Evolutionary conservation across 2,329 filamentous ascomycete species (phyloP), one percentile per base, ranked within the genome.

Genomic region (Ophiostoma ulmi): DNA sequence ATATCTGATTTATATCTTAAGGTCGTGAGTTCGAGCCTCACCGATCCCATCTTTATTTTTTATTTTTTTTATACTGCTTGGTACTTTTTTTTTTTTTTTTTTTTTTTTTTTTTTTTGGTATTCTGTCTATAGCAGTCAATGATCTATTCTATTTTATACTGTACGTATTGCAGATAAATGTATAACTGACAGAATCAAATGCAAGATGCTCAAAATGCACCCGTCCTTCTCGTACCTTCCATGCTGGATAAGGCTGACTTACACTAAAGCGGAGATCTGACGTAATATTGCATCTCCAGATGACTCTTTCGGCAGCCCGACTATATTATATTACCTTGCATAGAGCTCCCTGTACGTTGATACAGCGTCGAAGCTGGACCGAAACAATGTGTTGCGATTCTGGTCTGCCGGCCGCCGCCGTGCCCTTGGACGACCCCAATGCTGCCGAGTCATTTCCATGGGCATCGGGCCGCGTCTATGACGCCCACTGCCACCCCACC

Each of bases 401-500:
- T 38, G 31, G 44, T 13, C 31, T 36, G 14, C 41, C 36, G 5
- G 52, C 26, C 48, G 58, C 70, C 7, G 38, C 58, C 13, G 70
- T 67, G 70, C 69, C 11, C 20, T 38, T 52, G 20, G 70, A 66
- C 39, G 70, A 58, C 48, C 72, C 70, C 66, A 48, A 61, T 39
- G 77, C 78, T 66, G 77, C 79, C 36, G 78, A 79, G 70, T 76
- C 80, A 35, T 89, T 90, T 74, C 91, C 91, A 14, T 93, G 91
- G 91, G 83, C 90, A 0, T 26, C 68, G 70, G 79, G 89, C 41
- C 89, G 89, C 67, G 83, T 92, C 72, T 91, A 85, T 77, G 92
- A 95, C 77, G 91, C 92, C 31, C 92, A 95, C 81, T 94, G 92
- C 79, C 92, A 95, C 77, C 91, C 91, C 4, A 94, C 91, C 38